phyloP scores from a whole-genome alignment of 164 flowering plant species.

The Cinnamomum chago region DNA sequence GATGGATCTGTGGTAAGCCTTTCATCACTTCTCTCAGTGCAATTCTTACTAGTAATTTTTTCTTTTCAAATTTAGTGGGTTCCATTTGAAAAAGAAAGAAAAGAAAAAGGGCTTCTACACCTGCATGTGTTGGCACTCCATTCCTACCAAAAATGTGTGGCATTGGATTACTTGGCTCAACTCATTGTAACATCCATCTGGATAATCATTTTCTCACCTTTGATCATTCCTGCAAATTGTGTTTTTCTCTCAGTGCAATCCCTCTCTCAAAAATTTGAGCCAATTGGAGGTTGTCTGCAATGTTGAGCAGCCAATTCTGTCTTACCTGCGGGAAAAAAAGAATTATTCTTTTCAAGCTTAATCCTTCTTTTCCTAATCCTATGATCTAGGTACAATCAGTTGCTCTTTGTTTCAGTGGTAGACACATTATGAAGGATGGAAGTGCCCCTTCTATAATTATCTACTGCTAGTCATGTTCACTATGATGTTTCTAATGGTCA shows the following conservation, averaged over 20 bases:
- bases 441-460: background rate
- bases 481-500: background rate
- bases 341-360: background rate
- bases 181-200: background rate
- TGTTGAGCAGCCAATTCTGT: background rate
- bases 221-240: background rate
- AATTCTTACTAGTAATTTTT: background rate
- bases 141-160: background rate
- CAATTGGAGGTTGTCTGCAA: background rate
- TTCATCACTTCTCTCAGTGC: slow-evolving; percentile 1
- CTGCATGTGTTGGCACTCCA: background rate
- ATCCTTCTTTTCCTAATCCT: background rate
- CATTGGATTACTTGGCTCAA: background rate
- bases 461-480: background rate
- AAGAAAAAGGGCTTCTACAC: background rate
- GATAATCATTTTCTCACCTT: background rate
- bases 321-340: background rate
- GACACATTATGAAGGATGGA: background rate
- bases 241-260: background rate
- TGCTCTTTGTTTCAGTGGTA: background rate
- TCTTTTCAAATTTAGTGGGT: background rate
- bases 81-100: background rate
- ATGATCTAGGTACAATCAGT: background rate
- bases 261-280: background rate
- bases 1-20: slow-evolving; percentile 61